These are phyloP conservation scores for Sambucus nigra DNA, from an alignment of 129 eudicot species.

Conservation along the genomic window DNA sequence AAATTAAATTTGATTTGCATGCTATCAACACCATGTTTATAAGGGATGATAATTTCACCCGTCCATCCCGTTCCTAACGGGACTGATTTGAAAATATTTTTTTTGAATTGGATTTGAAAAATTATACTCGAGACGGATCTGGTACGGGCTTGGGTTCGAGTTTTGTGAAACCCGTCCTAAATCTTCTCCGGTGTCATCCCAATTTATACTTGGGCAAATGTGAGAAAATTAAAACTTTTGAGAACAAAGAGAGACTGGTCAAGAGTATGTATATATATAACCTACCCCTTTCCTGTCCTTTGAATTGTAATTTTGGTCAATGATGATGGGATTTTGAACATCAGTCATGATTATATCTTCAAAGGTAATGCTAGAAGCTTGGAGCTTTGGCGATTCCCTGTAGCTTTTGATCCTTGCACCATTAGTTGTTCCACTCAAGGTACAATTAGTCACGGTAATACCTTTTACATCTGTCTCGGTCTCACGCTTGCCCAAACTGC, in stretches of 20 bases:
- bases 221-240: background rate
- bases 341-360: conserved; percentile 22
- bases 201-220: background rate
- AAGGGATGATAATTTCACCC: too few relatives aligned
- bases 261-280: background rate
- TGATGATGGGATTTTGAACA: too few relatives aligned
- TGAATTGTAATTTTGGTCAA: conserved; percentile 36
- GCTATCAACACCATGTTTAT: too few relatives aligned
- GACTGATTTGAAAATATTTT: background rate
- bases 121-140: too few relatives aligned
- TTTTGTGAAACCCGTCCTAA: background rate
- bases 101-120: background rate
- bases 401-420: too few relatives aligned
- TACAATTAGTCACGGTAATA: too few relatives aligned
- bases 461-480: too few relatives aligned
- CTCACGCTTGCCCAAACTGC: too few relatives aligned
- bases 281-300: conserved; percentile 4
- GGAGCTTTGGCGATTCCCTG: conserved; percentile 11
- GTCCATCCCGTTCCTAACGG: too few relatives aligned
- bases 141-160: background rate
- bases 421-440: too few relatives aligned
- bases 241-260: background rate
- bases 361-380: conserved; percentile 20
- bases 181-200: background rate
- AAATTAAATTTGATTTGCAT: too few relatives aligned